Percentiles rank a stretch among this genome's conserved stretches.
Conservation (phyloP, 768 basidiomycete genomes). For the Flagelloscypha sp. region DNA sequence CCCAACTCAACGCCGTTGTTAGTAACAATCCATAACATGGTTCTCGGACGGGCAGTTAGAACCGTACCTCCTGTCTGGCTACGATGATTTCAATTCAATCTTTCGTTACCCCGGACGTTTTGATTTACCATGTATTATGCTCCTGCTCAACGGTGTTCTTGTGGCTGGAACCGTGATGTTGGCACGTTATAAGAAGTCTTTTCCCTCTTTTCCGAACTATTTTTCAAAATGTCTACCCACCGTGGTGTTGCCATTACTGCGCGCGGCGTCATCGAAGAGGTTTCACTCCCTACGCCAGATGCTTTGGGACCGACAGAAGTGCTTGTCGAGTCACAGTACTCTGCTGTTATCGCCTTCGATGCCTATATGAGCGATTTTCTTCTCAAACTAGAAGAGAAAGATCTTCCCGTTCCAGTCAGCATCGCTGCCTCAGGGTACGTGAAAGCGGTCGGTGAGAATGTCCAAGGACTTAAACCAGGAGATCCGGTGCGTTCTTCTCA, state of each 20-base stretch:
- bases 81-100: too few species aligned
- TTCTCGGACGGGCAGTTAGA: too few species aligned
- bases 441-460: slow-evolving; percentile 24
- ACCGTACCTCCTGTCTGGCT: too few species aligned
- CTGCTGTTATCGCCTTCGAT: slow-evolving; percentile 32
- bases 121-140: too few species aligned
- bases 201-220: too few species aligned
- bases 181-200: too few species aligned
- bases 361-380: slow-evolving; percentile 29
- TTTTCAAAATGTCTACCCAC: slow-evolving; percentile 22
- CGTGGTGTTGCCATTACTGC: slow-evolving; percentile 31
- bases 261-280: slow-evolving; percentile 25
- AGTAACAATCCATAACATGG: too few species aligned
- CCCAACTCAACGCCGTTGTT: too few species aligned
- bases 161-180: too few species aligned
- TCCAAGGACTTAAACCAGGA: slow-evolving; percentile 26
- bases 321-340: slow-evolving; percentile 32
- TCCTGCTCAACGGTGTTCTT: too few species aligned
- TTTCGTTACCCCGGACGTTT: too few species aligned
- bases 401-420: slow-evolving; percentile 31
- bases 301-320: slow-evolving; percentile 29
- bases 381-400: too few species aligned
- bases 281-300: slow-evolving; percentile 25
- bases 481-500: slow-evolving; percentile 26
- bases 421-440: slow-evolving; percentile 32